Evolutionary conservation across 1,139 yeast species (phyloP), one percentile per base, ranked within the genome.

Genomic region (Geotrichum macrosporum): DNA sequence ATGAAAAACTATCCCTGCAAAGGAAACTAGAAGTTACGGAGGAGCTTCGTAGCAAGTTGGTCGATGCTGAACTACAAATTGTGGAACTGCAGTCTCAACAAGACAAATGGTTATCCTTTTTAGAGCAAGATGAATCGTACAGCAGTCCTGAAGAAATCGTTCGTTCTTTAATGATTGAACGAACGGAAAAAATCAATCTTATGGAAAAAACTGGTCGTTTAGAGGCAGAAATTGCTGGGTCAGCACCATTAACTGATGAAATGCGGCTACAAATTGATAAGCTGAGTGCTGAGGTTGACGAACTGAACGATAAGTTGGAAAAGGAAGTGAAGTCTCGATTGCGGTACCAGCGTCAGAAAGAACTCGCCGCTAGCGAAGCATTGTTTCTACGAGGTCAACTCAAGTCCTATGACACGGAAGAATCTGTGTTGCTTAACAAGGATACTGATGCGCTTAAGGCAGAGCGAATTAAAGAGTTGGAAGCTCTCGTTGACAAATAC

Each of bases 281-380:
- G 20, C 49, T 70, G 19, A 67, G 71, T 21, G 58, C 65, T 4
- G 66, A 67, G 43, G 53, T 72, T 41, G 66, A 59, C 53, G 68
- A 66, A 19, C 51, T 67, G 30, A 62, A 65, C 27, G 68, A 67
- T 30, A 52, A 60, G 54, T 48, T 60, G 41, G 58, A 54, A 50
- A 59, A 57, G 22, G 68, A 64, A 61, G 63, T 67, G 51, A 67
- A 64, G 50, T 47, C 68, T 51, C 58, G 68, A 51, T 60, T 68
- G 47, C 65, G 80, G 52, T 61, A 79, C 19, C 80, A 80, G 49
- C 73, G 77, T 47, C 82, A 78, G 52, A 73, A 73, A 47, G 61
- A 69, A 2, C 66, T 83, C 40, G 75, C 80, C n/a, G 57, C 66
- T n/a, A 78, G 77, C 53, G 94, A 84, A 58, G 74, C 81, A 24